Conservation (phyloP, 176 grass and related monocot species). For the Leersia perrieri region DNA sequence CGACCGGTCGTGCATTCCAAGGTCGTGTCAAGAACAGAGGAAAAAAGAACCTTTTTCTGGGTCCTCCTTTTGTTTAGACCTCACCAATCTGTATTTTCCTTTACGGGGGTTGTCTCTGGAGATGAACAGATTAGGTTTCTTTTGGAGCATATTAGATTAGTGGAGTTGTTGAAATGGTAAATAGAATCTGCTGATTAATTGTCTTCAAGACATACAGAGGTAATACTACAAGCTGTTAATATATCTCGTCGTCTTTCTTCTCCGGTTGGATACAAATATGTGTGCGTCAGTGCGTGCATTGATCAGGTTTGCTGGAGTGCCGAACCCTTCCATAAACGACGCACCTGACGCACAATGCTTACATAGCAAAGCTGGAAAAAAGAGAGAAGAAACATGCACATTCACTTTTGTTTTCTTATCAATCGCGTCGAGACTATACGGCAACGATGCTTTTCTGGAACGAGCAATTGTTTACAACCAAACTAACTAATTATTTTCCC, state of each 20-base stretch:
- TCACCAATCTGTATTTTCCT: background rate
- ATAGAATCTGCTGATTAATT: background rate
- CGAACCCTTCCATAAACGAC: background rate
- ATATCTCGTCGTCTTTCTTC: background rate
- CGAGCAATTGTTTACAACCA: background rate
- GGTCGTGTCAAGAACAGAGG: background rate
- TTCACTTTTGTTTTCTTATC: background rate
- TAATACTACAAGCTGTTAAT: background rate
- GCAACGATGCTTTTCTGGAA: background rate
- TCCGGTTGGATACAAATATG: background rate
- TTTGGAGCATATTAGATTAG: background rate
- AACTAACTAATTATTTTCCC: background rate
- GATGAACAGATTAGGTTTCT: background rate
- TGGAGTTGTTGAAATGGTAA: background rate
- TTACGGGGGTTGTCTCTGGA: background rate
- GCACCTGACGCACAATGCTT: background rate
- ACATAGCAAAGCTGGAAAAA: background rate
- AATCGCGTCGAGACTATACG: background rate
- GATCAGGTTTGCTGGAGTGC: background rate
- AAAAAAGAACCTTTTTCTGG: background rate
- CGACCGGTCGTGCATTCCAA: background rate
- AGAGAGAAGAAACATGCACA: background rate
- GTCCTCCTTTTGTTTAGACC: background rate
- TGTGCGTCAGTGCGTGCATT: background rate
- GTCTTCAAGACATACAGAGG: background rate